Conservation (phyloP, 169 alveolate genomes). For the Theileria luwenshuni region DNA sequence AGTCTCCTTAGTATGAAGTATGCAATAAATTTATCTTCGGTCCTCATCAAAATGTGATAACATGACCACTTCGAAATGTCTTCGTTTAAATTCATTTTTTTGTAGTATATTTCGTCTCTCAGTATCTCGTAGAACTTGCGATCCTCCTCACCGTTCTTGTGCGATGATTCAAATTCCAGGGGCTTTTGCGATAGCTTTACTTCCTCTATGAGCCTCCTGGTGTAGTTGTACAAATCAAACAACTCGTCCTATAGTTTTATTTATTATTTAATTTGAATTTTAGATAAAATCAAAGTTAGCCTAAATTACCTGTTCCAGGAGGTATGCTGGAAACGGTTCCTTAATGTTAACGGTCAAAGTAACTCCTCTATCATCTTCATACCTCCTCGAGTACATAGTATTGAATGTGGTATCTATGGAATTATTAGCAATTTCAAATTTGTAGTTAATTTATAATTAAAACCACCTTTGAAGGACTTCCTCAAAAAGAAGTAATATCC, state of each 20-base stretch:
- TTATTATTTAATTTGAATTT: not conserved
- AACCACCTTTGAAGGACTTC: constrained; percentile 38
- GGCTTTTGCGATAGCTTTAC: not conserved
- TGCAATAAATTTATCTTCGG: constrained; percentile 31
- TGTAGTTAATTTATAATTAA: not conserved
- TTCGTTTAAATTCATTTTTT: constrained; percentile 63
- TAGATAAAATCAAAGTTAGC: not conserved
- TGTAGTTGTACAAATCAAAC: constrained; percentile 33
- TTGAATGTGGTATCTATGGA: constrained; percentile 43
- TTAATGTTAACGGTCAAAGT: constrained; percentile 30
- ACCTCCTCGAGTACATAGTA: constrained; percentile 15
- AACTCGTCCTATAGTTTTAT: constrained; percentile 5
- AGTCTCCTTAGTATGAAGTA: constrained; percentile 48
- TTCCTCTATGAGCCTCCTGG: constrained; percentile 46
- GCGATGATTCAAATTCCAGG: not conserved
- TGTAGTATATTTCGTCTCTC: constrained; percentile 42
- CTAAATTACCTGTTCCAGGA: constrained; percentile 18
- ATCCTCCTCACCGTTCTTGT: not conserved
- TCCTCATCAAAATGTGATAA: constrained; percentile 42
- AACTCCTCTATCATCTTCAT: constrained; percentile 57
- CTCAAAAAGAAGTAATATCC: constrained; percentile 51
- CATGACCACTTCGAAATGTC: constrained; percentile 63
- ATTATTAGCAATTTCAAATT: not conserved
- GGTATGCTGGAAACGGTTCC: constrained; percentile 31
- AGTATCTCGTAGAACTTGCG: constrained; percentile 13